A percentile compares a stretch with the other conserved stretches of the same genome.
Conservation (phyloP, 2,329 filamentous ascomycete species). For the Dothidotthia symphoricarpi region DNA sequence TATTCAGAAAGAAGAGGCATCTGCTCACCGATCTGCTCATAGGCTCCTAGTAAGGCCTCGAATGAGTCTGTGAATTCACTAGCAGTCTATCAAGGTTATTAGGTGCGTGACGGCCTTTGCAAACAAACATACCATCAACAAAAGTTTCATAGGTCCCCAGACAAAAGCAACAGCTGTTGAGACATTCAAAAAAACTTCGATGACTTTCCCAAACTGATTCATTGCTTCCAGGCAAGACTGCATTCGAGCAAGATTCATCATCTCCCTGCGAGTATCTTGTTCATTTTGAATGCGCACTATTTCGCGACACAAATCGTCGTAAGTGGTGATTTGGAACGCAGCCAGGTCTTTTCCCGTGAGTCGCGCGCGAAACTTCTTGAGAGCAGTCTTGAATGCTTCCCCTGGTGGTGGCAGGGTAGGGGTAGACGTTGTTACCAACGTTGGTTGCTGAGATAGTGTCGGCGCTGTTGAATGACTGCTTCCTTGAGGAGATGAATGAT, state of each 20-base stretch:
- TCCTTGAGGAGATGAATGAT: constrained; percentile 3
- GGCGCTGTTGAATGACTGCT: constrained; percentile 13
- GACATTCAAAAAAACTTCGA: constrained; percentile 40
- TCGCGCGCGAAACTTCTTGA: constrained; percentile 13
- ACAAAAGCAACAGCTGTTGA: constrained; percentile 35
- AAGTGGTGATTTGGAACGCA: constrained; percentile 16
- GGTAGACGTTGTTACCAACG: constrained; percentile 2
- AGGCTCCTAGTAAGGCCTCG: constrained; percentile 41
- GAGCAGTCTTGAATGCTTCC: constrained; percentile 12
- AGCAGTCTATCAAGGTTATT: constrained; percentile 20
- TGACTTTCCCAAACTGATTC: constrained; percentile 39
- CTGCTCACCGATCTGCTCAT: constrained; percentile 42
- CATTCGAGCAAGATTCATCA: constrained; percentile 20
- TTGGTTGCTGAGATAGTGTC: constrained; percentile 14
- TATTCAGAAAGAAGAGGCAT: constrained; percentile 40
- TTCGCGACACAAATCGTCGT: constrained; percentile 13
- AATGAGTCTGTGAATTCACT: constrained; percentile 37
- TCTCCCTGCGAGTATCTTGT: constrained; percentile 13
- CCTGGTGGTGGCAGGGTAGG: background rate
- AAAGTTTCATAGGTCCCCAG: constrained; percentile 42
- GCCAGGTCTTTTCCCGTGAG: constrained; percentile 13
- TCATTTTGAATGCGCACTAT: constrained; percentile 15
- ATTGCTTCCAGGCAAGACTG: constrained; percentile 34
- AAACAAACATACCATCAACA: constrained; percentile 26
- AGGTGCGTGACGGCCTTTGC: too few relatives aligned